Percentiles rank a stretch among this genome's conserved stretches.
Conservation (phyloP, 768 basidiomycete genomes). For the Cystobasidiopsis lactophilus region DNA sequence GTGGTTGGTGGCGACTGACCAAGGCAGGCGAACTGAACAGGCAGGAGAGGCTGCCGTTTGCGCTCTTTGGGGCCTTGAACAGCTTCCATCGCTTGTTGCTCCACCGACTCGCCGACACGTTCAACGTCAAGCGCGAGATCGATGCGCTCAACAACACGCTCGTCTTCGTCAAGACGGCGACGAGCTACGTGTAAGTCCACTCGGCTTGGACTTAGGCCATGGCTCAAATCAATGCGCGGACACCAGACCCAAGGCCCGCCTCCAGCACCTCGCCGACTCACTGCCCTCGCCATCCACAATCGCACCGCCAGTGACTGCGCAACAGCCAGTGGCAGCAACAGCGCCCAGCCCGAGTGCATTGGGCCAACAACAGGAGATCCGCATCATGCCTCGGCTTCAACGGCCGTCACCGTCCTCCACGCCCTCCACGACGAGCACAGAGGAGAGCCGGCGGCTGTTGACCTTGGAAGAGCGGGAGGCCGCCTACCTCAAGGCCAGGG, state of each 20-base stretch:
- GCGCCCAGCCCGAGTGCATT: background rate
- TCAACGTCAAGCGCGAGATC: conserved; percentile 15
- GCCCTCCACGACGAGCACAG: background rate
- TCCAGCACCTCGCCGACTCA: no score
- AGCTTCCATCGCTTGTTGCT: conserved; percentile 17
- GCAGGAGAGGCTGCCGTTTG: no score
- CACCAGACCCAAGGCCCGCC: no score
- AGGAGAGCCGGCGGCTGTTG: conserved; percentile 1
- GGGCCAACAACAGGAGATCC: conserved; percentile 4
- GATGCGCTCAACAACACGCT: background rate
- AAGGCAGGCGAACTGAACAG: no score
- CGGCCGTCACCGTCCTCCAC: conserved; percentile 7
- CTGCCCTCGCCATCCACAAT: no score
- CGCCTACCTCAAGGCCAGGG: conserved; percentile 15
- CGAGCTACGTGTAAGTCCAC: background rate
- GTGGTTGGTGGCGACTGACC: background rate
- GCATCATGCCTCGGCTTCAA: conserved; percentile 12
- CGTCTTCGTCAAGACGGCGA: background rate
- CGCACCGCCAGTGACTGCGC: background rate
- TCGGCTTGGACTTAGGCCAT: no score
- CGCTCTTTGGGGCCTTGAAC: conserved; percentile 12
- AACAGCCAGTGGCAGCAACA: background rate
- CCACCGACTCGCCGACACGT: conserved; percentile 16
- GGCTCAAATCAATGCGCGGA: no score
- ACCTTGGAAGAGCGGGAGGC: conserved; percentile 15